Conservation (phyloP, 106 monocot species). For the Allium cepa region DNA sequence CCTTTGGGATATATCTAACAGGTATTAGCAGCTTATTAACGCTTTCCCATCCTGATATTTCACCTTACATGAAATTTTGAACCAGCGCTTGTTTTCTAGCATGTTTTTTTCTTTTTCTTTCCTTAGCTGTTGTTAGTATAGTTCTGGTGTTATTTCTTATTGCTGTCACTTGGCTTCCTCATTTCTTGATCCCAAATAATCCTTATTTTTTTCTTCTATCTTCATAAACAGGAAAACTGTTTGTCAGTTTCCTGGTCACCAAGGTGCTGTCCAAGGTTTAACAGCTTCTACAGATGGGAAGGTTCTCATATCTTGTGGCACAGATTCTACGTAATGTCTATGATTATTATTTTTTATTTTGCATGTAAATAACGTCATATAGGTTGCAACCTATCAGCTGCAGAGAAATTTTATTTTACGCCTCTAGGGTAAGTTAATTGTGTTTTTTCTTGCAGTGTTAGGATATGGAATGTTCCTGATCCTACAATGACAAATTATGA, state of each 20-base stretch:
- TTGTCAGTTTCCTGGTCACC: constrained; percentile 80
- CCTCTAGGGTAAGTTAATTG: background rate
- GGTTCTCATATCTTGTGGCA: constrained; percentile 84
- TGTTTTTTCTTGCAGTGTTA: constrained; percentile 40
- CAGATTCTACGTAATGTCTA: constrained; percentile 55
- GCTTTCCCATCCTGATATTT: constrained; percentile 1
- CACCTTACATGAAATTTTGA: background rate
- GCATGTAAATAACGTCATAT: no score
- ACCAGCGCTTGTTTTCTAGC: background rate
- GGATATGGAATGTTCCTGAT: constrained; percentile 73
- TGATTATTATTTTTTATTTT: no score
- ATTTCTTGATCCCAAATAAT: background rate
- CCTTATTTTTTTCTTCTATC: background rate
- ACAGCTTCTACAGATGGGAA: constrained; percentile 79
- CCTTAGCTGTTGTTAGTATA: background rate
- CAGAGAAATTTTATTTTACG: no score
- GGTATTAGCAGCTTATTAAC: constrained; percentile 26
- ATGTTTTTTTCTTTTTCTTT: background rate
- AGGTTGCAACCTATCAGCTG: no score
- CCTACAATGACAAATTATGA: constrained; percentile 31
- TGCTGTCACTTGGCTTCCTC: background rate
- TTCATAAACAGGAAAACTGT: constrained; percentile 62
- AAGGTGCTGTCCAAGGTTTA: constrained; percentile 78
- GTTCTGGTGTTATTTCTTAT: no score
- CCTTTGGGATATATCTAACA: constrained; percentile 85